Evolutionary conservation across 306 rosid genomes (phyloP).

Genomic region (Corylus avellana): DNA sequence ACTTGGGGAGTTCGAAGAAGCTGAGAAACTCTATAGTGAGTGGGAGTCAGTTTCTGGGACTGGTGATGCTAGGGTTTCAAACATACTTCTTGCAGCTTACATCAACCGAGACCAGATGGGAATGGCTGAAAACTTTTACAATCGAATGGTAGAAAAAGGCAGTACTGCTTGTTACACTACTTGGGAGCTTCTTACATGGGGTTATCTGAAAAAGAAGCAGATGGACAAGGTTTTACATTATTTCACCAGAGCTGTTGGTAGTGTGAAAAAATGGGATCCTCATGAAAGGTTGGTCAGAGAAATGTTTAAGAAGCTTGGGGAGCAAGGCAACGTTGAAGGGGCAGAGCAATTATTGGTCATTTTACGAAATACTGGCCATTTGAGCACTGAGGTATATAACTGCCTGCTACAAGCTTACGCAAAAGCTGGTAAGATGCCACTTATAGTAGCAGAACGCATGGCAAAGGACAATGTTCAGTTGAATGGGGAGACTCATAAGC

Average conservation of each 20-base stretch:
- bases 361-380: constrained; percentile 62
- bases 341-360: constrained; percentile 63
- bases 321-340: constrained; percentile 58
- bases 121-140: constrained; percentile 59
- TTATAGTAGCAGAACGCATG: constrained; percentile 75
- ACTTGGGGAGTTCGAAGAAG: constrained; percentile 66
- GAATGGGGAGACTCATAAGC: constrained; percentile 70
- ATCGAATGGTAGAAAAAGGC: constrained; percentile 51
- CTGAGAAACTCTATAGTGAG: constrained; percentile 69
- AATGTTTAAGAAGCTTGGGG: constrained; percentile 59
- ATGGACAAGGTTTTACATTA: constrained; percentile 52
- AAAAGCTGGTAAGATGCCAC: constrained; percentile 84
- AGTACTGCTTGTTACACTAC: constrained; percentile 65
- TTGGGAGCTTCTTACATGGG: constrained; percentile 84
- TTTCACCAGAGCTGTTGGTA: constrained; percentile 62
- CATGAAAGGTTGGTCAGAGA: constrained; percentile 51
- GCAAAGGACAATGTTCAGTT: constrained; percentile 61
- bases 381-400: constrained; percentile 66
- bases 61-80: constrained; percentile 70
- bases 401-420: constrained; percentile 63
- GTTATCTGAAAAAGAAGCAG: constrained; percentile 56
- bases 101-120: constrained; percentile 65
- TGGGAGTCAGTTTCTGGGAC: constrained; percentile 80
- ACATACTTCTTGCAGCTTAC: constrained; percentile 73
- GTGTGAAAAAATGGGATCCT: constrained; percentile 72